Conservation (phyloP, 1,284 basidiomycete genomes). For the Cystobasidium sp. region DNA sequence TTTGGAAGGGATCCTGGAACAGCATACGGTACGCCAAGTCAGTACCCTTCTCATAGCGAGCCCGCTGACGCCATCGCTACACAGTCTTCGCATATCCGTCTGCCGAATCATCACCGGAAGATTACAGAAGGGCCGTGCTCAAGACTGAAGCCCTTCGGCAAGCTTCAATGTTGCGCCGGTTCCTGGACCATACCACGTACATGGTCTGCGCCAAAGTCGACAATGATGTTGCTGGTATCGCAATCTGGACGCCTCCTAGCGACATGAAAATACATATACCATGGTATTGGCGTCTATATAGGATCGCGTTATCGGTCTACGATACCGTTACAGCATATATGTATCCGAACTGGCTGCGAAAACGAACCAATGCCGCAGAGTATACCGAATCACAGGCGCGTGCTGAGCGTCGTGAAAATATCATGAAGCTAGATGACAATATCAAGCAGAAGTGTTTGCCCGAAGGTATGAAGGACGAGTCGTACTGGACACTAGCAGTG, state of each 20-base stretch:
- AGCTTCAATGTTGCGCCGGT: conserved; percentile 4
- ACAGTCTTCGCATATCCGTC: conserved; percentile 35
- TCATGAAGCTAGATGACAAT: conserved; percentile 16
- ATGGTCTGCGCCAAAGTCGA: conserved; percentile 23
- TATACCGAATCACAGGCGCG: not conserved
- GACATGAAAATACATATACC: not conserved
- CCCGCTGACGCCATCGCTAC: not conserved
- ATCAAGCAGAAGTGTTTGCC: conserved; percentile 10
- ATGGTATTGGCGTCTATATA: not conserved
- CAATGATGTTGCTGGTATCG: conserved; percentile 26
- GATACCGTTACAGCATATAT: conserved; percentile 1
- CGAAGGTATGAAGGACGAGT: conserved; percentile 2
- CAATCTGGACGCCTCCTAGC: conserved; percentile 32
- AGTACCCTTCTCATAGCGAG: not conserved
- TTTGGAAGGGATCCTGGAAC: conserved; percentile 39
- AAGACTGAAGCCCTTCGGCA: conserved; percentile 4
- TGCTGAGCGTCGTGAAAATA: not conserved
- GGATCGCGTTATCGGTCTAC: conserved; percentile 12
- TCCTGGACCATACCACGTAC: not conserved
- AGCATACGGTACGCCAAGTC: conserved; percentile 1
- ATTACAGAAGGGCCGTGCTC: not conserved
- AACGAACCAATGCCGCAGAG: not conserved
- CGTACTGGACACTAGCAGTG: conserved; percentile 24
- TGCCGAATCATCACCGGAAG: not conserved
- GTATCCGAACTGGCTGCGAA: conserved; percentile 28